A percentile compares a stretch with the other conserved stretches of the same genome.
phyloP scores from a whole-genome alignment of 495 filamentous ascomycete species.

The Penicillium bialowiezense region DNA sequence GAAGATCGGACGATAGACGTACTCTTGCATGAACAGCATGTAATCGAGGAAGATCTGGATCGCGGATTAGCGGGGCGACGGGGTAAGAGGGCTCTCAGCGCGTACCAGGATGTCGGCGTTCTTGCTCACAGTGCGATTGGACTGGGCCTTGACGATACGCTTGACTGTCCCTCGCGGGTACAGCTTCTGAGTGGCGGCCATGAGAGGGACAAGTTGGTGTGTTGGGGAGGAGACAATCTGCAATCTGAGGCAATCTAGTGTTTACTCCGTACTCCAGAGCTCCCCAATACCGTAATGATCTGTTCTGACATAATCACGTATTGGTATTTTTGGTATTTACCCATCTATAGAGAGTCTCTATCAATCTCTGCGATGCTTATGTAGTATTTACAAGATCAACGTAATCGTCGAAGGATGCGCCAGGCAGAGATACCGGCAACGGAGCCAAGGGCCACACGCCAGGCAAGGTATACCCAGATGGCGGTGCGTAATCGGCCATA shows the following conservation, averaged over 20 bases:
- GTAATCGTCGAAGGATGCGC: constrained; percentile 28
- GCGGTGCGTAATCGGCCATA: constrained; percentile 61
- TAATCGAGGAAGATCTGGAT: constrained; percentile 83
- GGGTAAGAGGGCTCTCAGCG: not conserved
- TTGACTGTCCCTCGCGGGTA: constrained; percentile 84
- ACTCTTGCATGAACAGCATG: constrained; percentile 88
- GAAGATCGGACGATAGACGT: constrained; percentile 17
- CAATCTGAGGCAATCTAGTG: no score
- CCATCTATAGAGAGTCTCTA: not conserved
- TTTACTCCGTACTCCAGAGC: no score
- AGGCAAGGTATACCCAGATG: constrained; percentile 49
- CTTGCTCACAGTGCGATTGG: constrained; percentile 73
- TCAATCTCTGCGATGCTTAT: not conserved
- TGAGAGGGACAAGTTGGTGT: no score
- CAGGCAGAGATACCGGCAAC: constrained; percentile 30
- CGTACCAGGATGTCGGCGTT: constrained; percentile 84
- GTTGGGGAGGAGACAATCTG: no score
- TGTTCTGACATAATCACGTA: not conserved
- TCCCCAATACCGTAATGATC: constrained; percentile 1
- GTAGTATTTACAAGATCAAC: no score
- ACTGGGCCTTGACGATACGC: constrained; percentile 86
- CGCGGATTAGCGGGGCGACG: not conserved
- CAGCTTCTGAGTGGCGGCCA: constrained; percentile 60
- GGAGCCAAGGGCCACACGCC: constrained; percentile 36
- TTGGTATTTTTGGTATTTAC: not conserved